These are phyloP conservation scores for Boletales sp. DNA, from an alignment of 768 basidiomycete genomes.

Conservation along the genomic window DNA sequence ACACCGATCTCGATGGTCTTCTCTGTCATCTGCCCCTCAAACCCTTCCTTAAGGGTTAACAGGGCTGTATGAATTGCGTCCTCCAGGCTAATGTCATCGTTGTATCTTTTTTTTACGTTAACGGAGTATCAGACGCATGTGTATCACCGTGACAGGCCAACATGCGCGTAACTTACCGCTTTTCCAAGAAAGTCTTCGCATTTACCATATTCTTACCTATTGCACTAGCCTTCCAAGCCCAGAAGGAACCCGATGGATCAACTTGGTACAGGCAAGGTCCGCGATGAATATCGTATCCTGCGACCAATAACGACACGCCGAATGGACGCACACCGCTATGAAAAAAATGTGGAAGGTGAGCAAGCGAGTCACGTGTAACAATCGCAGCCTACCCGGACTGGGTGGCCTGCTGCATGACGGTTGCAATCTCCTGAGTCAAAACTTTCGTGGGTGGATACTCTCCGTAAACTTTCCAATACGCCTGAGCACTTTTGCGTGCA, in stretches of 20 bases:
- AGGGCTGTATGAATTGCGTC: slow-evolving; percentile 99
- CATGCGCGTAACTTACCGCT: slow-evolving; percentile 61
- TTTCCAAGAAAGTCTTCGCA: slow-evolving; percentile 98
- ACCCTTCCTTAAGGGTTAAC: slow-evolving; percentile 96
- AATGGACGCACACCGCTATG: slow-evolving; percentile 97
- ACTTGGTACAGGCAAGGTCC: slow-evolving; percentile 98
- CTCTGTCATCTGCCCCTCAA: slow-evolving; percentile 99
- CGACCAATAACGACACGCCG: slow-evolving; percentile 94
- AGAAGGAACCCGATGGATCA: slow-evolving; percentile 97
- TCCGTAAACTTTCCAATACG: slow-evolving; percentile 99
- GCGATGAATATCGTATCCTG: slow-evolving; percentile 93
- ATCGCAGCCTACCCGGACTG: slow-evolving; percentile 81
- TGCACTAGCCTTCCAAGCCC: slow-evolving; percentile 99
- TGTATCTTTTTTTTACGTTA: slow-evolving; percentile 76
- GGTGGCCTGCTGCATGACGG: slow-evolving; percentile 98
- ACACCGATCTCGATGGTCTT: slow-evolving; percentile 99
- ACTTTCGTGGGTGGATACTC: slow-evolving; percentile 98
- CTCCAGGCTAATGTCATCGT: slow-evolving; percentile 97
- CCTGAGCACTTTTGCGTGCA: slow-evolving; percentile 96
- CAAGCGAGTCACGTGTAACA: slow-evolving; percentile 20
- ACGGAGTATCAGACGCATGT: slow-evolving; percentile 14
- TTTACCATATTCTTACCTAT: slow-evolving; percentile 99
- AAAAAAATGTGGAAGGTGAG: slow-evolving; percentile 32
- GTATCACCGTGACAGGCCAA: slow-evolving; percentile 16
- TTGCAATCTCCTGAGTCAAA: slow-evolving; percentile 95